Percentiles rank a stretch among this genome's conserved stretches.
These are phyloP conservation scores for Sclerotinia spermophila DNA, from an alignment of 2,329 filamentous ascomycete genomes.

Conservation along the genomic window DNA sequence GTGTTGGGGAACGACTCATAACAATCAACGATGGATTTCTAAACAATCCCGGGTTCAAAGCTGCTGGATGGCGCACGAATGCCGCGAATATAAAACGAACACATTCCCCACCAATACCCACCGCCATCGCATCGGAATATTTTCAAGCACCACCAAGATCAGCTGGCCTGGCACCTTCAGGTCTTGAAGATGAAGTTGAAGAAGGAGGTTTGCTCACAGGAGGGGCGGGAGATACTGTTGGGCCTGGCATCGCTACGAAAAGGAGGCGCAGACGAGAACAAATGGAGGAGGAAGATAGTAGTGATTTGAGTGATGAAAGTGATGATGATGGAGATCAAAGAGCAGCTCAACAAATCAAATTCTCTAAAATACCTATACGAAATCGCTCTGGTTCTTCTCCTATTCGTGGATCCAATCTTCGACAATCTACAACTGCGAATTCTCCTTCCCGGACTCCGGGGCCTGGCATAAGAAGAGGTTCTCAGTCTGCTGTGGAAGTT, in stretches of 20 bases:
- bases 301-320: conserved; percentile 79
- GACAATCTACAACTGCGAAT: conserved; percentile 64
- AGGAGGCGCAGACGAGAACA: conserved; percentile 66
- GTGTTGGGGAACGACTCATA: conserved; percentile 79
- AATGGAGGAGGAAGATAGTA: conserved; percentile 76
- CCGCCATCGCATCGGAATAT: conserved; percentile 77
- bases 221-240: conserved; percentile 63
- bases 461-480: conserved; percentile 56
- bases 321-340: conserved; percentile 71
- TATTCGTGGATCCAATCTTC: conserved; percentile 62
- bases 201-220: conserved; percentile 66
- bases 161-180: conserved; percentile 50
- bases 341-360: conserved; percentile 87
- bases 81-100: conserved; percentile 75
- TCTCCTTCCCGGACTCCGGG: conserved; percentile 58
- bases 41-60: conserved; percentile 77
- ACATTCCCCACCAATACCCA: conserved; percentile 82
- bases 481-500: conserved; percentile 66
- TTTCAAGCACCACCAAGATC: conserved; percentile 68
- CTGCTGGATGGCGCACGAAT: conserved; percentile 74
- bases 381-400: conserved; percentile 86
- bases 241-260: conserved; percentile 63
- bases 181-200: conserved; percentile 63
- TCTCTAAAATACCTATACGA: conserved; percentile 90
- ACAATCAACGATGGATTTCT: conserved; percentile 75